Percentiles rank a stretch among this genome's conserved stretches.
phyloP scores from a whole-genome alignment of 208 protist species.

The Leishmania mexicana region DNA sequence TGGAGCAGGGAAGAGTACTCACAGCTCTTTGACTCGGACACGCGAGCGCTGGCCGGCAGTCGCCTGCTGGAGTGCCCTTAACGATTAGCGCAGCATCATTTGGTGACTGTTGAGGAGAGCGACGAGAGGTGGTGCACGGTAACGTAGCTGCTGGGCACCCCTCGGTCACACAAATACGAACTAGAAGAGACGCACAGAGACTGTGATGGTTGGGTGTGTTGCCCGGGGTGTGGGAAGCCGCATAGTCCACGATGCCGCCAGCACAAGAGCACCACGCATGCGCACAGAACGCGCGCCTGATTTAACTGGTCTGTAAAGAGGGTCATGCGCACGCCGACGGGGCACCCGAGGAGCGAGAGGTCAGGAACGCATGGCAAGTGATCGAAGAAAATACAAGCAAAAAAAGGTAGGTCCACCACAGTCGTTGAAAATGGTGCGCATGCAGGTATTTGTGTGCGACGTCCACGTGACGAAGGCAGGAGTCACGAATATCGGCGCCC shows the following conservation, averaged over 20 bases:
- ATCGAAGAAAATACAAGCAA: neutral
- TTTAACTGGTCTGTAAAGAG: neutral
- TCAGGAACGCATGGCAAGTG: neutral
- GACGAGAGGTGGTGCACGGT: neutral
- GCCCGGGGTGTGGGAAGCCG: neutral
- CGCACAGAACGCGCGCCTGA: neutral
- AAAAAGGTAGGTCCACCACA: neutral
- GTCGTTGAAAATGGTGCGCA: neutral
- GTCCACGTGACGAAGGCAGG: neutral
- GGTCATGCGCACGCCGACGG: neutral
- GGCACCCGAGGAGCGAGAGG: neutral
- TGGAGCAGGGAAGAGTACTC: constrained; percentile 16
- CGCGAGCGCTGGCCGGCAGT: neutral
- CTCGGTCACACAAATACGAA: neutral
- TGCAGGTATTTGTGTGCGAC: neutral
- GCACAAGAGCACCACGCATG: neutral
- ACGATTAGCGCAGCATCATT: constrained; percentile 2
- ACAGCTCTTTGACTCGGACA: constrained; percentile 8
- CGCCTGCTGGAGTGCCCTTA: neutral
- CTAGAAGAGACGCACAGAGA: neutral
- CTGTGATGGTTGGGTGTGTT: neutral
- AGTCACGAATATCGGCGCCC: neutral
- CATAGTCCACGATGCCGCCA: too few species aligned
- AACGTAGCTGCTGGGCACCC: neutral
- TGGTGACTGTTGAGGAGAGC: neutral